Evolutionary conservation across 208 protist species (phyloP), one percentile per base, ranked within the genome.

Genomic region (Acanthamoeba castellanii): DNA sequence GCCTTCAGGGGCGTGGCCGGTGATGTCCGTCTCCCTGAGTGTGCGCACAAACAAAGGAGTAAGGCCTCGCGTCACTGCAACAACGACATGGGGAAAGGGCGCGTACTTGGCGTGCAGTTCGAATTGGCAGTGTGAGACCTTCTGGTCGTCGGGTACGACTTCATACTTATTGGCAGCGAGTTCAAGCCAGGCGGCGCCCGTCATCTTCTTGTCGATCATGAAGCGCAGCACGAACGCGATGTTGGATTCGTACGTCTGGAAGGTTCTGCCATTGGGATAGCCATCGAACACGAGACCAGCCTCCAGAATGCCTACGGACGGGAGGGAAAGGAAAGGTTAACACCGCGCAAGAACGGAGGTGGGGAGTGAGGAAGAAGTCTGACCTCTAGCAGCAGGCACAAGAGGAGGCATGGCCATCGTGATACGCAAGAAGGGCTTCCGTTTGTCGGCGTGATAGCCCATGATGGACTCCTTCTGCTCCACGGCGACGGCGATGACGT

Each of bases 141-240:
- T 27, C 7, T 30, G 5, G 6, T 13, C 85, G 94, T 37, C 18
- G 32, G 92, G 95, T n/a, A 97, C 32, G 9, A 66, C 27, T 81
- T 98, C 98, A 87, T 97, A 97, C 25, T 96, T 97, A 59, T 68
- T 93, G n/a, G 97, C 96, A 6, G 16, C 5, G 47, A 99, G n/a
- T 14, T 99, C 98, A 6, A 99, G 92, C 99, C 99, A 99, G 96
- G 98, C 91, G 92, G 98, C 98, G 13, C 99, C 99, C 74, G 98
- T 96, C 57, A 99, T 97, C n/a, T 98, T 97, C 91, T 97, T 98
- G 97, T 99, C 99, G 88, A 99, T 98, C 95, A 99, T 99, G 95
- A 99, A 99, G 90, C 99, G 99, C 50, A 99, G 95, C 30, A 99
- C 98, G 95, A 99, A 99, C 55, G 99, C 98, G 76, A 99, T 97